Percentiles rank a stretch among this genome's conserved stretches.
These are phyloP conservation scores for Dryas alaskensis DNA, from an alignment of 306 rosid genomes.

Conservation along the genomic window DNA sequence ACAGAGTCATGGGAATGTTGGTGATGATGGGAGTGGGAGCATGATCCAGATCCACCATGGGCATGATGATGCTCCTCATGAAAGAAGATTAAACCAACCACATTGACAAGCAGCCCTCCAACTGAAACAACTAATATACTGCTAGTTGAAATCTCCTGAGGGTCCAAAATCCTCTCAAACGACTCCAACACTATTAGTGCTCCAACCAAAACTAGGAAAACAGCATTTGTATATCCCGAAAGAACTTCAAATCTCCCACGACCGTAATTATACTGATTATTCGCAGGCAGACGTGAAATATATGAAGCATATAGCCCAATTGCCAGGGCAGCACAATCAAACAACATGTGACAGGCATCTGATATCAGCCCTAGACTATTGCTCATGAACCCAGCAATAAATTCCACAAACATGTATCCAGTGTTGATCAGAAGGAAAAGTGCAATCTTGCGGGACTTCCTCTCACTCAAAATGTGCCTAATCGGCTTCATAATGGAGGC, in stretches of 20 bases:
- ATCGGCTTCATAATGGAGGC: conserved; percentile 65
- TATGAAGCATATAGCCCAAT: conserved; percentile 93
- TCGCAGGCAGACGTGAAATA: conserved; percentile 88
- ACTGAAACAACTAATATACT: conserved; percentile 77
- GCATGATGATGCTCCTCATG: conserved; percentile 98
- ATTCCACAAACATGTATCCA: conserved; percentile 87
- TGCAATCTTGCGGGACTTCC: conserved; percentile 85
- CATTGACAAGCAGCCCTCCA: conserved; percentile 84
- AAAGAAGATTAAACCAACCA: conserved; percentile 81
- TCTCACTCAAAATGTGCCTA: conserved; percentile 78
- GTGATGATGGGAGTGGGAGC: conserved; percentile 36
- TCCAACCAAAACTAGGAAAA: conserved; percentile 86
- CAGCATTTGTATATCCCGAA: conserved; percentile 87
- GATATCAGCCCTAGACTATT: conserved; percentile 92
- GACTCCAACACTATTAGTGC: conserved; percentile 89
- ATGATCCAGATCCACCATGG: conserved; percentile 69
- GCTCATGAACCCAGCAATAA: conserved; percentile 88
- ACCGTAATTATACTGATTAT: conserved; percentile 69
- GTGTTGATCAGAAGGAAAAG: conserved; percentile 85
- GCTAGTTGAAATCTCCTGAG: conserved; percentile 81
- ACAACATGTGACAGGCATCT: conserved; percentile 97
- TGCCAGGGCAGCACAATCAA: conserved; percentile 98
- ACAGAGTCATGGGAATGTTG: conserved; percentile 34
- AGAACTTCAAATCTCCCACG: conserved; percentile 94
- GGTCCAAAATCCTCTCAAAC: conserved; percentile 89